These are phyloP conservation scores for Citrus unshiu DNA, from an alignment of 345 rosid genomes.

Conservation along the genomic window DNA sequence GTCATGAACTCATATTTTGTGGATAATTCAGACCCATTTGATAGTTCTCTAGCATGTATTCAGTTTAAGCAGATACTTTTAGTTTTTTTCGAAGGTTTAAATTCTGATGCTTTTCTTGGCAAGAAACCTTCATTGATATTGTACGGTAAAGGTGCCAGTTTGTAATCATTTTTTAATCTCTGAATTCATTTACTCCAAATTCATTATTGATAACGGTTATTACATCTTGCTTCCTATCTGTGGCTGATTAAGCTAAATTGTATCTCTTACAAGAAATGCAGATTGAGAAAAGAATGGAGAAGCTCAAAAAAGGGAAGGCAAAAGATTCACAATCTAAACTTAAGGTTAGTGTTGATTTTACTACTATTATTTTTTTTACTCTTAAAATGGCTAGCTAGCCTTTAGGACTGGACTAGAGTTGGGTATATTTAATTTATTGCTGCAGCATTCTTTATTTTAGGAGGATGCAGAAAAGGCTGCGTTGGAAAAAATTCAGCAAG, in stretches of 20 bases:
- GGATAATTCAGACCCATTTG: neutral
- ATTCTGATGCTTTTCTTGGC: neutral
- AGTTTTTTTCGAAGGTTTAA: neutral
- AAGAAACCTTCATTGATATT: too few species aligned
- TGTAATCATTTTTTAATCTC: neutral
- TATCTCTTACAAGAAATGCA: conserved; percentile 43
- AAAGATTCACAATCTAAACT: conserved; percentile 77
- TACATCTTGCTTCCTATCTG: neutral
- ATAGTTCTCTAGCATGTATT: neutral
- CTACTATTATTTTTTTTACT: neutral
- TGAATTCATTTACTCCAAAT: neutral
- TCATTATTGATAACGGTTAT: neutral
- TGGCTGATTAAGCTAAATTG: conserved; percentile 40
- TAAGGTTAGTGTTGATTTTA: conserved; percentile 40
- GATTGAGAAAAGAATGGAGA: conserved; percentile 91
- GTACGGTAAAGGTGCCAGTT: neutral
- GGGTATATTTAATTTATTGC: neutral
- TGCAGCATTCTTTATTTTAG: conserved; percentile 32
- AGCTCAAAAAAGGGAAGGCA: conserved; percentile 76
- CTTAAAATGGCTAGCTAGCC: neutral
- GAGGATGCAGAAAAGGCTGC: conserved; percentile 88
- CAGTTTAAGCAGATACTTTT: neutral
- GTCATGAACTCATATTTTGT: neutral
- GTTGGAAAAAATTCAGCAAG: conserved; percentile 68
- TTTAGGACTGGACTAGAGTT: neutral